These are phyloP conservation scores for Acacia acuminata DNA, from an alignment of 306 rosid genomes.

Conservation along the genomic window DNA sequence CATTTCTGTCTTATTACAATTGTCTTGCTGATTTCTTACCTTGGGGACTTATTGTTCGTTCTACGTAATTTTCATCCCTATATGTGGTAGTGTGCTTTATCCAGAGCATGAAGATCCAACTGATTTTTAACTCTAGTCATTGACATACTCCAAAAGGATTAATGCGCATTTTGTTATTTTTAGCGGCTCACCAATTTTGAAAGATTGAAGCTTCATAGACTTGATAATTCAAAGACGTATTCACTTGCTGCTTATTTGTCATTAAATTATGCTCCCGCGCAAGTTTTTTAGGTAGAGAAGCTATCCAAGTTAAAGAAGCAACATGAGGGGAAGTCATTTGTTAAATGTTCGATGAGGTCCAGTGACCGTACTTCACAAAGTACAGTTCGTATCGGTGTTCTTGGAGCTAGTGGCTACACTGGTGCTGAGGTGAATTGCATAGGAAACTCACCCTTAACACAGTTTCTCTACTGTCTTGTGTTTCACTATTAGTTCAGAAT, in stretches of 20 bases:
- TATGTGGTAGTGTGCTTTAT: not conserved
- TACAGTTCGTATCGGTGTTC: constrained; percentile 81
- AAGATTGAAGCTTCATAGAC: not conserved
- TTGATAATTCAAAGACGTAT: not conserved
- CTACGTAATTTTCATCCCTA: not conserved
- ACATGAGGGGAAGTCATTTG: constrained; percentile 47
- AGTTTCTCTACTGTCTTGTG: not conserved
- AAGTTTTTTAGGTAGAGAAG: constrained; percentile 21
- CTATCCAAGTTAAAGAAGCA: constrained; percentile 37
- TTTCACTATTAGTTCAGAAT: not conserved
- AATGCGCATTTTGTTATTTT: not conserved
- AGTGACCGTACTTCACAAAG: constrained; percentile 46
- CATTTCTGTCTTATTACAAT: not conserved
- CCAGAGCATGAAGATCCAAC: not conserved
- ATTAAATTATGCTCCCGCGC: not conserved
- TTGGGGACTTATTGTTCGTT: not conserved
- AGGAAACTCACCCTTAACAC: not conserved
- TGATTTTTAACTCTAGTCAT: not conserved
- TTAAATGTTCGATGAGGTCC: constrained; percentile 57
- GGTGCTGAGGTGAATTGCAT: constrained; percentile 79
- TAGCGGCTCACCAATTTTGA: not conserved
- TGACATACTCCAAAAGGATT: not conserved
- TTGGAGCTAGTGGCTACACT: constrained; percentile 99
- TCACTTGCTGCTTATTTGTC: not conserved
- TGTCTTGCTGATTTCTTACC: not conserved